Evolutionary conservation across 2,329 filamentous ascomycete genomes (phyloP).

Genomic region (Cryphonectria parasitica): DNA sequence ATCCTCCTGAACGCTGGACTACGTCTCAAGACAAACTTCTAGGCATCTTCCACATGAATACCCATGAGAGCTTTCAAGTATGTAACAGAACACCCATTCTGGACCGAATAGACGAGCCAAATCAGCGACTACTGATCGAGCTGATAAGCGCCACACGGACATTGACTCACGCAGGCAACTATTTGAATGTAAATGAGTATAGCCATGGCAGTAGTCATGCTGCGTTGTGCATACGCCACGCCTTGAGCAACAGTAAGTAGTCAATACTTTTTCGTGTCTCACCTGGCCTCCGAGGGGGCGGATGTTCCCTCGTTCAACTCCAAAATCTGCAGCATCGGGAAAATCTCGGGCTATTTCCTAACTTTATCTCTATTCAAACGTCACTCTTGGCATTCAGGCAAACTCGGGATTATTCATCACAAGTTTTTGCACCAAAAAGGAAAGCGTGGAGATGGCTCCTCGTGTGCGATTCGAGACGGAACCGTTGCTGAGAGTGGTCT

Average conservation of each 20-base stretch:
- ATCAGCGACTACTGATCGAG: too few relatives aligned
- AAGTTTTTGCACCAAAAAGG: too few relatives aligned
- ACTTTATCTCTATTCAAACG: neutral
- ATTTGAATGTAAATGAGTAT: neutral
- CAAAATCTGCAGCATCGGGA: neutral
- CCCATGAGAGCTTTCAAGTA: too few relatives aligned
- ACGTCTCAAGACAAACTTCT: too few relatives aligned
- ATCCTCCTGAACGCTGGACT: too few relatives aligned
- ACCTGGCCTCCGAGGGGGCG: neutral
- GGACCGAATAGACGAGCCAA: too few relatives aligned
- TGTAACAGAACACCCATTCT: too few relatives aligned
- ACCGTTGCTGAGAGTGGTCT: conserved; percentile 2
- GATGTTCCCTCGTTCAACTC: neutral
- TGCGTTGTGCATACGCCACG: neutral
- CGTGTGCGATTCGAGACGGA: neutral
- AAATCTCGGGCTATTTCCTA: conserved; percentile 5
- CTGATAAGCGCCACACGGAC: neutral
- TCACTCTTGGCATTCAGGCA: neutral
- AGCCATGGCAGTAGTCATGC: neutral
- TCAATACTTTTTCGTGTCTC: neutral
- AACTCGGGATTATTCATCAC: neutral
- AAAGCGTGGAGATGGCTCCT: neutral
- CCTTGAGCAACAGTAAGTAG: neutral
- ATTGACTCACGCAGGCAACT: neutral
- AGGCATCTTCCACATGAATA: too few relatives aligned